These are phyloP conservation scores for Lentinula guzmanii DNA, from an alignment of 768 basidiomycete species.

Conservation along the genomic window DNA sequence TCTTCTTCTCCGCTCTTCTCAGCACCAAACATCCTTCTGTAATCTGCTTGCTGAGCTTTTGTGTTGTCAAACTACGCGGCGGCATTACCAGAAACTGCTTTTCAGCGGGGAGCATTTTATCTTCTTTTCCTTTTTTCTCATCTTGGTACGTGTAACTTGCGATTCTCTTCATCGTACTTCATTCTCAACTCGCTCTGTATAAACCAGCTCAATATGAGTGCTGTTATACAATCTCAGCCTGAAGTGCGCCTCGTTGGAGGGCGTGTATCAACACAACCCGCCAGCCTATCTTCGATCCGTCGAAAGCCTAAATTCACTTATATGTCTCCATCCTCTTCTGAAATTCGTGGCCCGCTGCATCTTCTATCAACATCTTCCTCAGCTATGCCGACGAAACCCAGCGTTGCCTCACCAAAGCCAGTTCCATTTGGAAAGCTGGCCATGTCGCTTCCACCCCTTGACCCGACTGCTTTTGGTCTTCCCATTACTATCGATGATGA, in stretches of 20 bases:
- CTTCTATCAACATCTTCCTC: background rate
- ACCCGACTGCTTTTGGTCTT: conserved; percentile 51
- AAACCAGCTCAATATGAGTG: background rate
- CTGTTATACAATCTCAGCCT: background rate
- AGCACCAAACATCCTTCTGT: background rate
- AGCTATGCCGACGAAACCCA: conserved; percentile 20
- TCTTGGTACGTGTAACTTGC: background rate
- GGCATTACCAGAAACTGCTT: background rate
- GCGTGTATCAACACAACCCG: background rate
- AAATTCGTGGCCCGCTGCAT: background rate
- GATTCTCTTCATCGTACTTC: background rate
- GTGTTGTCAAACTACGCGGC: background rate
- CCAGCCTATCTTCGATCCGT: conserved; percentile 16
- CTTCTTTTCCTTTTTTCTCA: background rate
- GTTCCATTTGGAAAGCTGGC: conserved; percentile 53
- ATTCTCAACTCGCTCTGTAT: background rate
- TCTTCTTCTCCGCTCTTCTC: background rate
- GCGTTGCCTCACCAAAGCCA: background rate
- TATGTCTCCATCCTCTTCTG: conserved; percentile 22
- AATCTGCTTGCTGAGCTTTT: background rate
- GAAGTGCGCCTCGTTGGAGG: background rate
- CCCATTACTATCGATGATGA: conserved; percentile 40
- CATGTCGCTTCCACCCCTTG: conserved; percentile 59
- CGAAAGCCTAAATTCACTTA: conserved; percentile 33
- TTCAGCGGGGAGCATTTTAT: background rate